Evolutionary conservation across 805 yeast genomes (phyloP).

Genomic region (Lipomyces oligophaga): DNA sequence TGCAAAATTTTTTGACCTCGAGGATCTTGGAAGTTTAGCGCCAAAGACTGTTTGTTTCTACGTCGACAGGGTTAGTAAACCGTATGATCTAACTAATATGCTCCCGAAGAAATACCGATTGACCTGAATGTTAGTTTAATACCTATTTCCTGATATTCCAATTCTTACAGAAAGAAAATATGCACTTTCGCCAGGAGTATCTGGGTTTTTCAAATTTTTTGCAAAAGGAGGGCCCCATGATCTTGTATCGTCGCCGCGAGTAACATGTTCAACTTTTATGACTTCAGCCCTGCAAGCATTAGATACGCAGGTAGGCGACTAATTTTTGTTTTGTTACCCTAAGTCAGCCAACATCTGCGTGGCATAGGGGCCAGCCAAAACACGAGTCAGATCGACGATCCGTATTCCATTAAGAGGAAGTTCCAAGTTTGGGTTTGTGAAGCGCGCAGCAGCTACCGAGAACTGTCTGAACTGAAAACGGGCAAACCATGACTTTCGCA

Average conservation of each 20-base stretch:
- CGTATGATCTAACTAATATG: background rate
- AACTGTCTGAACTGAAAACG: background rate
- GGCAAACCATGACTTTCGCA: background rate
- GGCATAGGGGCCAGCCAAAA: slow-evolving; percentile 44
- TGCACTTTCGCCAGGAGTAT: slow-evolving; percentile 39
- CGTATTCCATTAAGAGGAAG: slow-evolving; percentile 38
- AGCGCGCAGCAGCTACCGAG: background rate
- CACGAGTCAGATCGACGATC: slow-evolving; percentile 42
- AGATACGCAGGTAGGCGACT: background rate
- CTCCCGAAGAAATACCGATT: slow-evolving; percentile 10
- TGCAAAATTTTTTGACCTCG: slow-evolving; percentile 38
- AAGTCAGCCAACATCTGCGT: slow-evolving; percentile 43
- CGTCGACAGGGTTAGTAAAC: slow-evolving; percentile 6
- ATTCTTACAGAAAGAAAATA: slow-evolving; percentile 38
- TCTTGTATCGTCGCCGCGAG: slow-evolving; percentile 44
- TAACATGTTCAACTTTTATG: slow-evolving; percentile 42
- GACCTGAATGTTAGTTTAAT: slow-evolving; percentile 1
- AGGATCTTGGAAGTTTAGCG: slow-evolving; percentile 37
- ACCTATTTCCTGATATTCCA: background rate
- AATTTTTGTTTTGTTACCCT: slow-evolving; percentile 29
- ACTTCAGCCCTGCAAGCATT: slow-evolving; percentile 38
- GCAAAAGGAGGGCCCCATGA: slow-evolving; percentile 48
- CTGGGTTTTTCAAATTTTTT: slow-evolving; percentile 7
- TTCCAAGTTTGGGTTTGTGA: slow-evolving; percentile 7
- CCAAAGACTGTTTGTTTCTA: slow-evolving; percentile 41